Conservation (phyloP, 805 yeast species). For the Nematodospora valgi region DNA sequence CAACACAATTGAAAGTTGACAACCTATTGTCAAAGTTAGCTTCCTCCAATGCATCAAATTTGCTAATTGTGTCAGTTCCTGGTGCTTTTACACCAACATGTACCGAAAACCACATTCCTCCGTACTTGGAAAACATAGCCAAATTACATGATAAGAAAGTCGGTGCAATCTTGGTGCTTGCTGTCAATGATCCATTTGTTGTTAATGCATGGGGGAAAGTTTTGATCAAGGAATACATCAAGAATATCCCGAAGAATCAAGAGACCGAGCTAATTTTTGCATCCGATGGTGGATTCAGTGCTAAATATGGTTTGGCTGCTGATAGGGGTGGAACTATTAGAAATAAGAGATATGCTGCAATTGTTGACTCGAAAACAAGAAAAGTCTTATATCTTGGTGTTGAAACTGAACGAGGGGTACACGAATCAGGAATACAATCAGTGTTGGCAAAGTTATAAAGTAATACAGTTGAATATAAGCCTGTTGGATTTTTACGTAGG, state of each 20-base stretch:
- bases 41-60: constrained; percentile 19
- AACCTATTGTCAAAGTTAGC: constrained; percentile 21
- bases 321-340: constrained; percentile 38
- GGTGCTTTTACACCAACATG: constrained; percentile 46
- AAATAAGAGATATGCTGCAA: constrained; percentile 39
- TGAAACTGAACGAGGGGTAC: constrained; percentile 31
- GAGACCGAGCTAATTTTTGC: constrained; percentile 35
- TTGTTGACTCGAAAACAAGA: constrained; percentile 24
- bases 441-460: constrained; percentile 28
- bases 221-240: constrained; percentile 24
- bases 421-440: constrained; percentile 36
- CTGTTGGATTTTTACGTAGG: background rate
- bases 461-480: background rate
- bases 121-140: constrained; percentile 27
- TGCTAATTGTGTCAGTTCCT: constrained; percentile 39
- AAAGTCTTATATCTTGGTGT: constrained; percentile 33
- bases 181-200: constrained; percentile 43
- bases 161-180: constrained; percentile 30
- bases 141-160: constrained; percentile 24
- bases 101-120: constrained; percentile 43
- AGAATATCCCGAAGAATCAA: constrained; percentile 13
- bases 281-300: constrained; percentile 36
- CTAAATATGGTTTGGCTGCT: constrained; percentile 24
- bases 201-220: constrained; percentile 44
- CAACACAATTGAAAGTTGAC: constrained; percentile 32